Evolutionary conservation across 2,329 filamentous ascomycete species (phyloP), one percentile per base, ranked within the genome.

Genomic region (Coniella lustricola): DNA sequence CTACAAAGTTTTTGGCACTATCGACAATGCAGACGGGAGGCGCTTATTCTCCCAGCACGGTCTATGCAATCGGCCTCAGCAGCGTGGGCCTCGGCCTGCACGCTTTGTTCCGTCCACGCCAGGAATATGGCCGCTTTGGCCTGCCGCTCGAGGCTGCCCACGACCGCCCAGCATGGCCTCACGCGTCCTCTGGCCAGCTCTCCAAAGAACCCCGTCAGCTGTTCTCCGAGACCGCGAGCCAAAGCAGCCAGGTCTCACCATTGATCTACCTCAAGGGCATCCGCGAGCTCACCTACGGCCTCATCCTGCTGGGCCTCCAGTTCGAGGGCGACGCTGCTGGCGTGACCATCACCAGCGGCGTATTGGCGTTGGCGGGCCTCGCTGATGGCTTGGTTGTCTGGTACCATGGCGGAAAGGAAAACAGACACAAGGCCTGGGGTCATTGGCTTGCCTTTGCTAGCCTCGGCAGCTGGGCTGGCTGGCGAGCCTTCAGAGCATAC

Each of bases 251-350:
- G 8, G 29, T 51, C 7, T 67, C 64, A 18, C 60, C 65, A 2
- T 60, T 66, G 16, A 61, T 67, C 51, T 63, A 63, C 42, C 59
- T 66, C 49, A 66, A 67, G 45, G 63, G 62, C 7, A 55, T 64
- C 8, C 61, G 65, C 3, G 65, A 67, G 48, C 37, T 66, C 3
- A 58, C 55, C 2, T 66, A 62, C 42, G 64, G 65, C 14, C n/a
- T 61, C 2, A 46, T 57, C 0, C 39, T 66, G 41, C 42, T 64
- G 20, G 55, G 50, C 13, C 46, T 67, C 14, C 61, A 66, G 43
- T 50, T 49, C 14, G 63, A 64, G 37, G 59, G 55, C 20, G 59
- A 62, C 29, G 55, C 59, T 17, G 41, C 32, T 2, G 64, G 59
- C 2, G 49, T 67, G 10, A 66, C 60, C 2, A 59, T 59, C 0